Base-by-base conservation (phyloP, 768 basidiomycete genomes). In the Leccinellum albellum region DNA sequence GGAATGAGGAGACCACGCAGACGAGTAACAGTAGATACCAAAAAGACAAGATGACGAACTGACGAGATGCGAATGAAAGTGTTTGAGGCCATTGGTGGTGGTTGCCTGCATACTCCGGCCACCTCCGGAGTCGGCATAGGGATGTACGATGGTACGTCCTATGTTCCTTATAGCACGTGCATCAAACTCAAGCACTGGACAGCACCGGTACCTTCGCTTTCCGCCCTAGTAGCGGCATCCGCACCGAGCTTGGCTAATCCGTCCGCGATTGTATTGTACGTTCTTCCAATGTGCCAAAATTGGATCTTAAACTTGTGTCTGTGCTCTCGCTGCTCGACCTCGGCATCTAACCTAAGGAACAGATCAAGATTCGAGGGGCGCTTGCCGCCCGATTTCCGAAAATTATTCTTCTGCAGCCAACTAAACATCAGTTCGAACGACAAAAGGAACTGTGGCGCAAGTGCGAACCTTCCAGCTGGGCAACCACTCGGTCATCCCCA, bases 231-330 rank as follows among this genome's bases (percentile, higher is more conserved):
- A 37, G 35, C 35, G 17, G 17, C 17, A 37, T 37, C 35, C 17
- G 9, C 35, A 37, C 17, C 35, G 17, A n/a, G 8, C 17, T 62
- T 71, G 0, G 70, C 69, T 1, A 69, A 53, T 20, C 20, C 33
- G 44, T 72, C 70, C 4, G 68, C 68, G 15, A 68, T 51, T 7
- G 15, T 12, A 45, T 73, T 73, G 53, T 62, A 60, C 28, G 57
- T 53, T 45, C 68, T 59, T n/a, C 31, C 50, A 49, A 74, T 55
- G 37, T 64, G 56, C 58, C 66, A 66, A 51, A 73, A 73, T 20
- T 45, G 55, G 32, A 74, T 57, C 20, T 48, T 54, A 33, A 55
- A 61, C 14, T 20, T 32, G 29, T 40, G 55, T 17, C 31, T 15
- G 2, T 20, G 32, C 20, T 60, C 50, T 44, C 42, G 42, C 1